Percentiles rank a stretch among this genome's conserved stretches.
Conservation (phyloP, 768 basidiomycete genomes). For the Hortiboletus flavorubellus region DNA sequence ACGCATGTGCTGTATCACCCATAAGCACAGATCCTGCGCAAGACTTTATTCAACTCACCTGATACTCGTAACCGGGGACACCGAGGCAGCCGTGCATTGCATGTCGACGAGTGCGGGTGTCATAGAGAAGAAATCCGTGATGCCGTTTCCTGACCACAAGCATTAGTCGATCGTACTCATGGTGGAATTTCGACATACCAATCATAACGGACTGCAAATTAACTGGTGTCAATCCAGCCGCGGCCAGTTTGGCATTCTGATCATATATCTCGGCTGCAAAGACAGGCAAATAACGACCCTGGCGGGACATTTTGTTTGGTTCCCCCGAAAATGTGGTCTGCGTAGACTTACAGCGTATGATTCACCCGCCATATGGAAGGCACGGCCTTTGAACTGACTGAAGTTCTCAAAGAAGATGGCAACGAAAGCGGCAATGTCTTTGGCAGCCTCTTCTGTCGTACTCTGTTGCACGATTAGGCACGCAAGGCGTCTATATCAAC, state of each 20-base stretch:
- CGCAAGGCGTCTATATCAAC: not conserved
- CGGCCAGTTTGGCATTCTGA: conserved; percentile 39
- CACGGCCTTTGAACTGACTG: conserved; percentile 61
- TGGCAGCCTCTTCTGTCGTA: conserved; percentile 64
- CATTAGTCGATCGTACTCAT: not conserved
- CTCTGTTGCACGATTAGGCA: conserved; percentile 33
- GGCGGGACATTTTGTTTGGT: not conserved
- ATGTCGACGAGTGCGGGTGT: conserved; percentile 47
- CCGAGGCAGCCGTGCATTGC: conserved; percentile 50
- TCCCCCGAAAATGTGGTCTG: not conserved
- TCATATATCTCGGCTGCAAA: conserved; percentile 49
- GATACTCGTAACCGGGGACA: conserved; percentile 43
- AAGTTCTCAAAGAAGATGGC: conserved; percentile 76
- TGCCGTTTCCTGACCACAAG: conserved; percentile 39
- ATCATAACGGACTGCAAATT: conserved; percentile 51
- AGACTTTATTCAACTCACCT: conserved; percentile 7
- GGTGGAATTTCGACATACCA: conserved; percentile 28
- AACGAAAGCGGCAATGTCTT: conserved; percentile 69
- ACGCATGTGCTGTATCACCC: conserved; percentile 32
- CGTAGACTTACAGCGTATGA: conserved; percentile 45
- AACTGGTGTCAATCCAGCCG: conserved; percentile 46
- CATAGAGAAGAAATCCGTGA: conserved; percentile 34
- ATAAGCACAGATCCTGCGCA: not conserved
- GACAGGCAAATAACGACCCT: conserved; percentile 53
- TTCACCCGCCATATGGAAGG: conserved; percentile 60